Conservation (phyloP, 345 rosid genomes). For the Corymbia maculata region DNA sequence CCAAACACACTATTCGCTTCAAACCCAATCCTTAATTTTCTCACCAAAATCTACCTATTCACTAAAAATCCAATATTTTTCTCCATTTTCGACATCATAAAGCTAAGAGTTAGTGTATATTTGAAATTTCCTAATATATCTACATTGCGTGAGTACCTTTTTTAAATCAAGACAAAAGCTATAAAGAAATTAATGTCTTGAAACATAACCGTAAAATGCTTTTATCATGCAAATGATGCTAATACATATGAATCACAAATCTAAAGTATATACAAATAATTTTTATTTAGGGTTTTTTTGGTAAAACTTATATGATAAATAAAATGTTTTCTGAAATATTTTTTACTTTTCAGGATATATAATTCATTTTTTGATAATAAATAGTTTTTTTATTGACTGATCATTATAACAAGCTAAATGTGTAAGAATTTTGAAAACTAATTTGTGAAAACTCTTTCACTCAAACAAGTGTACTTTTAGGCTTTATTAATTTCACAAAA, state of each 20-base stretch:
- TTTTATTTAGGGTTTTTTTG: not conserved
- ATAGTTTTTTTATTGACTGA: too few species aligned
- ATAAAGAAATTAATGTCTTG: not conserved
- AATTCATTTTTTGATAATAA: too few species aligned
- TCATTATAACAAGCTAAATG: not conserved
- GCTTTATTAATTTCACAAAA: accelerated
- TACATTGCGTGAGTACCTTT: not conserved
- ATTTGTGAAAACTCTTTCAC: accelerated
- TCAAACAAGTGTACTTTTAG: too few species aligned
- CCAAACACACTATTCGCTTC: not conserved
- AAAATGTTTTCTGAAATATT: too few species aligned
- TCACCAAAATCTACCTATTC: not conserved
- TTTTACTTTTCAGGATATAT: not conserved
- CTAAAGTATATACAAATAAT: not conserved
- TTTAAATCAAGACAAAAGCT: not conserved
- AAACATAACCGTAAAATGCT: not conserved
- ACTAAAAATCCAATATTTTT: not conserved
- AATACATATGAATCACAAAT: not conserved
- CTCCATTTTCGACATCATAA: not conserved
- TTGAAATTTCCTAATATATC: not conserved
- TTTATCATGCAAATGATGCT: accelerated
- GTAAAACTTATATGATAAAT: accelerated
- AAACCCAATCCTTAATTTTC: not conserved
- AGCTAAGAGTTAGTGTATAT: not conserved
- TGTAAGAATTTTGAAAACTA: not conserved